phyloP scores from a whole-genome alignment of 208 protist species.

The Leishmania martiniquensis region DNA sequence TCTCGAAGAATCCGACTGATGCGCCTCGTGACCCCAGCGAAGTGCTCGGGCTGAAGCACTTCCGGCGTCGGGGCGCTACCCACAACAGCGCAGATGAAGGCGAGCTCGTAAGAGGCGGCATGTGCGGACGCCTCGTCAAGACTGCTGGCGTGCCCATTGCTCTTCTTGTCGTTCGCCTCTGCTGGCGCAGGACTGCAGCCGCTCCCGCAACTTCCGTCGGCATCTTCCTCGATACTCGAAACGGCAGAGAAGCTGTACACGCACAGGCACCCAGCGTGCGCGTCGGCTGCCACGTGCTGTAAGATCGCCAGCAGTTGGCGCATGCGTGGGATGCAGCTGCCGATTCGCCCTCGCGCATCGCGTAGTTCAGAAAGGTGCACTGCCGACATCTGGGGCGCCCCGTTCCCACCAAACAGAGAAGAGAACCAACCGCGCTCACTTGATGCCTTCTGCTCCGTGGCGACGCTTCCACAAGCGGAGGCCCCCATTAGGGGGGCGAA shows the following conservation, averaged over 20 bases:
- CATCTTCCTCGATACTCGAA: slow-evolving; percentile 19
- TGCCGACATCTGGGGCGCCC: slow-evolving; percentile 26
- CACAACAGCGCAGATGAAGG: slow-evolving; percentile 28
- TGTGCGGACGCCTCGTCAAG: slow-evolving; percentile 30
- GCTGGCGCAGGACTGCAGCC: neutral
- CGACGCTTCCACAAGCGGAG: neutral
- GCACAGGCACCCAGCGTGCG: slow-evolving; percentile 8
- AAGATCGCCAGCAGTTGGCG: slow-evolving; percentile 46
- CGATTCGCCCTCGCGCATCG: slow-evolving; percentile 36
- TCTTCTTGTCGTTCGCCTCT: neutral
- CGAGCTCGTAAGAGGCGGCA: slow-evolving; percentile 32
- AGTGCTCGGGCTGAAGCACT: slow-evolving; percentile 20
- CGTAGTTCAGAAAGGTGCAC: slow-evolving; percentile 30
- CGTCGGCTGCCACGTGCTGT: slow-evolving; percentile 15
- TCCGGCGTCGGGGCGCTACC: slow-evolving; percentile 8
- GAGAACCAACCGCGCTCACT: slow-evolving; percentile 51
- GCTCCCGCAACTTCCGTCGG: neutral
- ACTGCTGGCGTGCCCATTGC: neutral
- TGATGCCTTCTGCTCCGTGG: slow-evolving; percentile 4
- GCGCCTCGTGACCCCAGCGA: slow-evolving; percentile 14
- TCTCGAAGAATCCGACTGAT: slow-evolving; percentile 18
- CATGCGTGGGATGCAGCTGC: slow-evolving; percentile 45
- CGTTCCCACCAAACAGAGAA: slow-evolving; percentile 41
- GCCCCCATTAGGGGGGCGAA: slow-evolving; percentile 14
- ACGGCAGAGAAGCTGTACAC: slow-evolving; percentile 23